A percentile compares a stretch with the other conserved stretches of the same genome.
These are phyloP conservation scores for Rhodotorula sp. DNA, from an alignment of 1,284 basidiomycete genomes.

Conservation along the genomic window DNA sequence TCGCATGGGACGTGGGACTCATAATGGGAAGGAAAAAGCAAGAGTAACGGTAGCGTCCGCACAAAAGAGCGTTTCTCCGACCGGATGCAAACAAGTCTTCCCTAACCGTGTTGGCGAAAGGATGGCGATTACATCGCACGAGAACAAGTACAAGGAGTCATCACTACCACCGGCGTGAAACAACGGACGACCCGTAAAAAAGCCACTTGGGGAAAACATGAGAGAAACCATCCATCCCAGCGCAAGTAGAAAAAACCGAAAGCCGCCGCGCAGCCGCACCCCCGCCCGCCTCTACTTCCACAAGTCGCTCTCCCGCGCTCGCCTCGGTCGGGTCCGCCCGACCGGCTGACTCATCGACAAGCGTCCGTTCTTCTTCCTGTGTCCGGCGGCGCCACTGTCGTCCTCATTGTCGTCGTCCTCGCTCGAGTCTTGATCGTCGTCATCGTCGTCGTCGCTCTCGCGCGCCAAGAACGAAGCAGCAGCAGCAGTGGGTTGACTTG, in stretches of 20 bases:
- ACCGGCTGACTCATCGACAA: neutral
- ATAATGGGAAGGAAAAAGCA: conserved; percentile 56
- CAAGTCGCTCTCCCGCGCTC: neutral
- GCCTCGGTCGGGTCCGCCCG: neutral
- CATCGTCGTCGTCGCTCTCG: neutral
- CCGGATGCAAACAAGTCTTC: neutral
- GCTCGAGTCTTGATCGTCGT: neutral
- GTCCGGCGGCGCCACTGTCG: neutral
- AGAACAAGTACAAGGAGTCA: no score
- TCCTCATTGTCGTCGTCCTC: neutral
- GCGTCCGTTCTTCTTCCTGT: neutral
- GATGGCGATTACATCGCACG: no score
- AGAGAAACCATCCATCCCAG: neutral
- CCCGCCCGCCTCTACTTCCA: neutral
- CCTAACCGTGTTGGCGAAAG: no score
- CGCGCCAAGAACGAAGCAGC: neutral
- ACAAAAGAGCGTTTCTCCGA: neutral
- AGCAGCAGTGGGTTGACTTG: neutral
- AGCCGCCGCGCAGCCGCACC: neutral
- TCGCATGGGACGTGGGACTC: conserved; percentile 72
- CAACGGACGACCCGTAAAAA: no score
- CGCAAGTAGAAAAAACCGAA: neutral
- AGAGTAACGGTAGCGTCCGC: neutral
- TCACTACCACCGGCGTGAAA: no score
- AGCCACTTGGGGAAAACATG: no score